Evolutionary conservation across 208 protist species (phyloP).

Genomic region (Acanthamoeba triangularis): DNA sequence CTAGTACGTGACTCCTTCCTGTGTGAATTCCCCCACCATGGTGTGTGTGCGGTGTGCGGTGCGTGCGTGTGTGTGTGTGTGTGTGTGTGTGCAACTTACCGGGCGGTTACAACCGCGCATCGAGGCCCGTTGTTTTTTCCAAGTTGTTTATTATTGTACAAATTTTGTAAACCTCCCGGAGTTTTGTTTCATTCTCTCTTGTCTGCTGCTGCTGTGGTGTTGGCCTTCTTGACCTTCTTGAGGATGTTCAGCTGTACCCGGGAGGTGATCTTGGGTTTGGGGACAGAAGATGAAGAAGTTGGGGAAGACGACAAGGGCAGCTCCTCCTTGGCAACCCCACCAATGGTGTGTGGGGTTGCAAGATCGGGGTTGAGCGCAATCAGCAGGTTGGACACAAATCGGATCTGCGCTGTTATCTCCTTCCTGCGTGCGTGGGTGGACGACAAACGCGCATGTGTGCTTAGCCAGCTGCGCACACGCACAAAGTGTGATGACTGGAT

Average conservation of each 20-base stretch:
- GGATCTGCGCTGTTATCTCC: constrained; percentile 13
- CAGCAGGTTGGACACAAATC: constrained; percentile 29
- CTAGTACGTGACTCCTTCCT: too few species aligned
- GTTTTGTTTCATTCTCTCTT: too few species aligned
- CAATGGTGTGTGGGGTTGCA: neutral
- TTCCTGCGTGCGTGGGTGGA: neutral
- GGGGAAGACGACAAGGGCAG: neutral
- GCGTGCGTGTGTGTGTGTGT: too few species aligned
- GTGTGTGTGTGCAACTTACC: too few species aligned
- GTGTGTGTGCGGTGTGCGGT: too few species aligned
- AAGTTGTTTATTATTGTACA: too few species aligned
- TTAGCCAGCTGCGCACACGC: neutral
- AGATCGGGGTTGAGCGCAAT: constrained; percentile 18
- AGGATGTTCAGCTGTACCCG: constrained; percentile 25
- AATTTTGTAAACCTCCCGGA: too few species aligned
- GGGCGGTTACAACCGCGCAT: too few species aligned
- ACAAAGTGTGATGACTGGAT: neutral
- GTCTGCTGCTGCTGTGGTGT: neutral
- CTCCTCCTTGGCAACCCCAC: too few species aligned
- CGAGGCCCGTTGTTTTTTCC: too few species aligned
- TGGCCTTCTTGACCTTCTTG: constrained; percentile 41
- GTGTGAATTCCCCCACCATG: too few species aligned
- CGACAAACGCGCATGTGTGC: too few species aligned
- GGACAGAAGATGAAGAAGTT: neutral
- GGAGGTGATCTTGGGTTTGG: constrained; percentile 11